Evolutionary conservation across 2,329 filamentous ascomycete genomes (phyloP), one percentile per base, ranked within the genome.

Genomic region (Cladosporium sp.): DNA sequence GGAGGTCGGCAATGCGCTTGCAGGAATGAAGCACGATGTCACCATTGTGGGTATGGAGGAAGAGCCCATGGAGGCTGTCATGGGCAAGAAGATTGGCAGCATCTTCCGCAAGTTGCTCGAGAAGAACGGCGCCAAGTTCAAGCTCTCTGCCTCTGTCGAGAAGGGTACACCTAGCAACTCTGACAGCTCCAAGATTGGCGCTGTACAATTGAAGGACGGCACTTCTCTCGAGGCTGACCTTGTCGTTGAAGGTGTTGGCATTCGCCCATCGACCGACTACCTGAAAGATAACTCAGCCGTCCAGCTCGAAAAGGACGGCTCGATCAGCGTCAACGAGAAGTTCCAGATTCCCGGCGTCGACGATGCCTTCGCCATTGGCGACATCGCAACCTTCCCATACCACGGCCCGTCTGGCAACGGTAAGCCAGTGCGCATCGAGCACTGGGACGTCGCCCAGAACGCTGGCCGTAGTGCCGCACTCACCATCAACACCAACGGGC

Each of bases 391-490:
- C 0, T 97, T 92, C 78, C 95, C 95, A 0, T 99, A 99, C 82
- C 86, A 92, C 77, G 95, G 95, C 1, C 95, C 95, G 0, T 93
- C 92, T 28, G 90, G 92, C 30, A 85, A 90, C 18, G 92, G 91
- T 68, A 84, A 84, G 54, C 84, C 85, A 21, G 87, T 90, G 0
- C 90, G 95, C 69, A 97, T 98, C 75, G 95, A 99, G 83, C 95
- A 99, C 78, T 99, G 95, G 95, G 94, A 97, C 79, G 95, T 99
- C 2, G 95, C 95, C 4, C 95, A 98, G 76, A 97, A 98, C 74
- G 85, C 92, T 1, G 95, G 95, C 2, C 91, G 94, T 52, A 85
- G 86, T 28, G 94, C 90, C 1, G 95, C 93, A 1, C 84, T 84
- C 62, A 87, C 91, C 72, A 97, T 99, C 74, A 85, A 88, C 71